Base-by-base conservation (phyloP, 192 early-diverging fungal genomes). In the Podila verticillata region DNA sequence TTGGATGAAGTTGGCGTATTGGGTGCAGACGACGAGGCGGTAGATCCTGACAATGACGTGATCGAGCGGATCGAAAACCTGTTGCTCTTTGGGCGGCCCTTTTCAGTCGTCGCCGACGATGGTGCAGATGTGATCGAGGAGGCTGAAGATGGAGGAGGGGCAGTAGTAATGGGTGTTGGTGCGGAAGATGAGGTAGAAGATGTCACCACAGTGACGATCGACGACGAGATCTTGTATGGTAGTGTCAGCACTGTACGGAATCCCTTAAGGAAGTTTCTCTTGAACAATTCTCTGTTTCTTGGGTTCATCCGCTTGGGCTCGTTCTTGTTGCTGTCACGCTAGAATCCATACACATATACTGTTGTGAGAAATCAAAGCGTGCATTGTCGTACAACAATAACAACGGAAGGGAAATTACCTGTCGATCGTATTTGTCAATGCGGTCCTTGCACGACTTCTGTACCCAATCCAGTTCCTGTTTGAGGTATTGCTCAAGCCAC, bases 351-450 rank as follows among this genome's bases (percentile, higher is more conserved):
- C 7, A 48, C 1, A 44, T 7, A 19, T 0, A 29, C 2, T 7
- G 10, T 61, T 13, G 31, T 13, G 30, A 34, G 28, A 61, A 61
- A 54, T 5, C 51, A 10, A 19, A 24, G 51, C 51, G 0, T 7
- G 51, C 51, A 6, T 22, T 5, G n/a, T n/a, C 1, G 22, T 54
- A 8, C 24, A 44, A 12, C 12, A 44, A 44, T 7, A 17, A 15
- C 8, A 66, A 66, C 7, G 0, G 32, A 12, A n/a, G 34, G 31
- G 39, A 20, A 2, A 10, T 61, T 87, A 91, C 92, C 86, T 87
- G 73, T 47, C 89, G 86, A 48, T 89, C 89, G 88, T 93, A 94
- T 71, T 90, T 89, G 26, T 89, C 85, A 66, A 96, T 83, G 60
- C 91, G 84, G 26, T 81, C 70, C 26, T 90, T 85, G 65, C 88